Conservation (phyloP, 73 alveolate species). For the Paramecium primaurelia region DNA sequence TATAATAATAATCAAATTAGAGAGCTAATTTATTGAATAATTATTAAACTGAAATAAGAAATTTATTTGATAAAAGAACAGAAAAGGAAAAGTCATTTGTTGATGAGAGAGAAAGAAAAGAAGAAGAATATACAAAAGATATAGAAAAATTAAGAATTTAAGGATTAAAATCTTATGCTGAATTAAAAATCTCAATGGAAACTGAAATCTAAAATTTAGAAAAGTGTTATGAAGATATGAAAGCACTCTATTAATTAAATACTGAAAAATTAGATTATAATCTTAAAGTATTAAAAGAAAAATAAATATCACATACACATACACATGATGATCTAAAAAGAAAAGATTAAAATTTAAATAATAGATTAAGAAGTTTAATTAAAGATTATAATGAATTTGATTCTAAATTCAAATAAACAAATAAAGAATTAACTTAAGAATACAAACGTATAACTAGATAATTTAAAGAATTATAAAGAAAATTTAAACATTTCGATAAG, state of each 20-base stretch:
- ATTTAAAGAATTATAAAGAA: constrained; percentile 81
- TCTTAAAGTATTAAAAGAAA: constrained; percentile 76
- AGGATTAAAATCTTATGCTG: constrained; percentile 81
- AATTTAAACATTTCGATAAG: constrained; percentile 70
- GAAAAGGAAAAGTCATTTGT: constrained; percentile 74
- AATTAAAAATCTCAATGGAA: constrained; percentile 80
- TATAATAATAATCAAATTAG: constrained; percentile 1
- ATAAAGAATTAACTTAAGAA: constrained; percentile 74
- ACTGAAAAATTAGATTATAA: constrained; percentile 82
- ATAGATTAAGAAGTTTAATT: constrained; percentile 67
- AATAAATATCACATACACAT: constrained; percentile 69
- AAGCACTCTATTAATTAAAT: constrained; percentile 80
- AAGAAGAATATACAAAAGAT: constrained; percentile 75
- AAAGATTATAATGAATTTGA: constrained; percentile 68
- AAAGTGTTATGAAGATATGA: constrained; percentile 87
- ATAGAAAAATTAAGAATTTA: constrained; percentile 74
- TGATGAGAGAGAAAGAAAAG: constrained; percentile 72
- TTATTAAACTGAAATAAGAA: constrained; percentile 70
- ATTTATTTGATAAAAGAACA: constrained; percentile 73
- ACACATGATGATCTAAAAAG: constrained; percentile 66
- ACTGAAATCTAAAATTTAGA: constrained; percentile 77
- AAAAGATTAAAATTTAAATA: constrained; percentile 68
- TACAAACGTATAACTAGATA: constrained; percentile 81
- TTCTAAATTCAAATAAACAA: constrained; percentile 65
- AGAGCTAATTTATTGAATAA: constrained; percentile 65